These are phyloP conservation scores for Solanum appendiculatum DNA, from an alignment of 257 asterid genomes.

Conservation along the genomic window DNA sequence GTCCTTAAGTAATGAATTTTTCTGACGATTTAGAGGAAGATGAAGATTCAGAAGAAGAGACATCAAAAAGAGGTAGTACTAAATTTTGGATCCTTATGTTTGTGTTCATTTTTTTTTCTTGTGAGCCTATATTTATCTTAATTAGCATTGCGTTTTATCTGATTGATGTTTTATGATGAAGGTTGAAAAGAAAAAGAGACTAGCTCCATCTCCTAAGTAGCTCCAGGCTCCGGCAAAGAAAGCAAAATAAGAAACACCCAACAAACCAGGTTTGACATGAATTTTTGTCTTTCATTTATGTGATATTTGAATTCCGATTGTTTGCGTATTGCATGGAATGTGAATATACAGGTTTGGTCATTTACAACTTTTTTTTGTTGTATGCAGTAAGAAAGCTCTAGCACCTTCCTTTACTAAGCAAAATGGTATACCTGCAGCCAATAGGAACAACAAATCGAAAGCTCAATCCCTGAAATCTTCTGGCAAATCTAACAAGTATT, in stretches of 20 bases:
- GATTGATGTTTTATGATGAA: no score
- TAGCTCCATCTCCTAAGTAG: conserved; percentile 17
- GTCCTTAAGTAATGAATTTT: conserved; percentile 2
- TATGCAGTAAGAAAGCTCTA: neutral
- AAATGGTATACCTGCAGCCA: neutral
- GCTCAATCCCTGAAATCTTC: neutral
- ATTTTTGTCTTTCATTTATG: no score
- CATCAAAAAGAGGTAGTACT: conserved; percentile 16
- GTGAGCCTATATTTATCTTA: no score
- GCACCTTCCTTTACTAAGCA: neutral
- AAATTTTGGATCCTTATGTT: no score
- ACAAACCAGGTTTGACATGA: no score
- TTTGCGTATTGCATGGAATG: no score
- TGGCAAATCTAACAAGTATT: neutral
- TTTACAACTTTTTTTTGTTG: no score
- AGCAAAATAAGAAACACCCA: no score
- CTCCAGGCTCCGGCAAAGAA: conserved; percentile 38
- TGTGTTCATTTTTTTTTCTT: no score
- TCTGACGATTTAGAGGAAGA: conserved; percentile 9
- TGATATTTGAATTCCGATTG: no score
- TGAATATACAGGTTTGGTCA: no score
- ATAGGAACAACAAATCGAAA: neutral
- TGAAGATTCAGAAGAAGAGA: conserved; percentile 24
- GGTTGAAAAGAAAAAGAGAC: conserved; percentile 33
- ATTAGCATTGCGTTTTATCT: no score